phyloP scores from a whole-genome alignment of 2,329 filamentous ascomycete species.

The Macroventuria anomochaeta region DNA sequence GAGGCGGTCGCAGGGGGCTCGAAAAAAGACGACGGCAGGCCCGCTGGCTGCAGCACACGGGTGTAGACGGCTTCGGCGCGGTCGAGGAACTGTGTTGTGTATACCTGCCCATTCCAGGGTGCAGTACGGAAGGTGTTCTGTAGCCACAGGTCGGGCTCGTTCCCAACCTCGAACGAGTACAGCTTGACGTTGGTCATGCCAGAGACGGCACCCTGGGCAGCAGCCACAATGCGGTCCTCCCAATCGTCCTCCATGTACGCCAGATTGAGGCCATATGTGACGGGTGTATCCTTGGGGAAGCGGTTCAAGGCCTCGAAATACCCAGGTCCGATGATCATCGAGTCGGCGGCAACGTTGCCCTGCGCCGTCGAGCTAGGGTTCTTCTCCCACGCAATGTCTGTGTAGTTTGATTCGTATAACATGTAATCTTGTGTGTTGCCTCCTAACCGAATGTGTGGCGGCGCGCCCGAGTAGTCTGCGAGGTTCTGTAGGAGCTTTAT shows the following conservation, averaged over 20 bases:
- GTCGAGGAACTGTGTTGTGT: constrained; percentile 55
- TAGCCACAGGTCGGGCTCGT: constrained; percentile 53
- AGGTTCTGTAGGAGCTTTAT: constrained; percentile 59
- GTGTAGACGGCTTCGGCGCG: constrained; percentile 54
- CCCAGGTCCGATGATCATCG: constrained; percentile 55
- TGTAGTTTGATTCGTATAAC: constrained; percentile 51
- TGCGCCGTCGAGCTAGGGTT: constrained; percentile 51
- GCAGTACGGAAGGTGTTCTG: constrained; percentile 56
- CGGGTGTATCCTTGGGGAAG: constrained; percentile 57
- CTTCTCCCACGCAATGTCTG: constrained; percentile 46
- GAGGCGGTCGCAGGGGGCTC: constrained; percentile 58
- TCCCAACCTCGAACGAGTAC: constrained; percentile 54
- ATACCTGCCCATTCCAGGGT: constrained; percentile 53
- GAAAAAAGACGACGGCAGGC: constrained; percentile 54
- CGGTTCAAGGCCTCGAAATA: constrained; percentile 58
- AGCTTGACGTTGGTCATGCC: constrained; percentile 49
- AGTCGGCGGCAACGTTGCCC: constrained; percentile 52
- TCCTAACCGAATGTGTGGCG: constrained; percentile 58
- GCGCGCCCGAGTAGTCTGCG: constrained; percentile 56
- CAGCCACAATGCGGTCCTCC: constrained; percentile 51
- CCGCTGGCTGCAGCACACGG: constrained; percentile 54
- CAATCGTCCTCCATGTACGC: constrained; percentile 56
- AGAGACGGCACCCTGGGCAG: constrained; percentile 50
- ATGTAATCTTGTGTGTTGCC: constrained; percentile 62
- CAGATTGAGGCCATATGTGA: constrained; percentile 60